A percentile compares a stretch with the other conserved stretches of the same genome.
Conservation (phyloP, 352 stramenopile genomes). For the Phytophthora foliorum region DNA sequence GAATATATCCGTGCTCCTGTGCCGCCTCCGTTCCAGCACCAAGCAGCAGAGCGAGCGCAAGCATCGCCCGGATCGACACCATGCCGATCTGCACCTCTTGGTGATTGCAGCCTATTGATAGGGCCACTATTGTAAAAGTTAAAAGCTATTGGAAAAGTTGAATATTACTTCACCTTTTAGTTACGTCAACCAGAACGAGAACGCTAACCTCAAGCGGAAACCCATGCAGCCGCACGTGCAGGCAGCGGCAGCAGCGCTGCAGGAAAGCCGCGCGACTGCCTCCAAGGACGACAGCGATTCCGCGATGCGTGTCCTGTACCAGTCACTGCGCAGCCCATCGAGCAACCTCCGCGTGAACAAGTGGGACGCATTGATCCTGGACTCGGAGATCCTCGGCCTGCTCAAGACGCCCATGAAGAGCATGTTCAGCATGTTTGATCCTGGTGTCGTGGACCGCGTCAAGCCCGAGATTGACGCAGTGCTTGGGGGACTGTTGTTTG, state of each 20-base stretch:
- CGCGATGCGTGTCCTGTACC: slow-evolving; percentile 50
- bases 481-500: slow-evolving; percentile 65
- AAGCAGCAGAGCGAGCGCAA: slow-evolving; percentile 3
- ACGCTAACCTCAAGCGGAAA: slow-evolving; percentile 21
- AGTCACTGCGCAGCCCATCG: slow-evolving; percentile 48
- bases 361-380: slow-evolving; percentile 85
- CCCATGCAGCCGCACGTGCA: slow-evolving; percentile 47
- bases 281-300: neutral
- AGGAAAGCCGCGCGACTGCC: slow-evolving; percentile 28
- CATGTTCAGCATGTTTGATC: slow-evolving; percentile 87
- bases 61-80: neutral
- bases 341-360: slow-evolving; percentile 83
- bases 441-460: slow-evolving; percentile 65
- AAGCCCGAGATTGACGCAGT: slow-evolving; percentile 82
- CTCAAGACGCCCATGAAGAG: slow-evolving; percentile 79
- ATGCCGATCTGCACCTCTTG: slow-evolving; percentile 17
- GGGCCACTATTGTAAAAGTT: neutral
- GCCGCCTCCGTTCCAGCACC: neutral
- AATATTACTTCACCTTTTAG: neutral
- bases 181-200: slow-evolving; percentile 40
- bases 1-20: slow-evolving; percentile 13
- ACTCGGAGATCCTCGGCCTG: slow-evolving; percentile 80
- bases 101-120: neutral
- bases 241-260: slow-evolving; percentile 46
- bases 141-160: too few species aligned